A percentile compares a stretch with the other conserved stretches of the same genome.
These are phyloP conservation scores for Oemleria cerasiformis DNA, from an alignment of 306 rosid genomes.

Conservation along the genomic window DNA sequence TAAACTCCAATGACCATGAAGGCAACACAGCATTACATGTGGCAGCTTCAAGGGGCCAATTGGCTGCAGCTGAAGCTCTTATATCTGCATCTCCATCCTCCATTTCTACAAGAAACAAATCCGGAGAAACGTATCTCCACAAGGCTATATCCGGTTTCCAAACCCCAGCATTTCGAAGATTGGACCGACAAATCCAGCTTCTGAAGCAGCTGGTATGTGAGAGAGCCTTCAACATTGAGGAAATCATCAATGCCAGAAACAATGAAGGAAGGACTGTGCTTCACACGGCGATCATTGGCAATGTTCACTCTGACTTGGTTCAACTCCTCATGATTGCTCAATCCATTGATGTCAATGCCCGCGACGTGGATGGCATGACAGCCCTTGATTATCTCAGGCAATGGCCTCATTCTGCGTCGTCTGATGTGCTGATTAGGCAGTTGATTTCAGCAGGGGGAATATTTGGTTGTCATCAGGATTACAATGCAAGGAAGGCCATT, in stretches of 20 bases:
- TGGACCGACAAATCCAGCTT: slow-evolving; percentile 86
- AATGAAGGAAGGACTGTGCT: slow-evolving; percentile 79
- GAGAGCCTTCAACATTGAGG: slow-evolving; percentile 42
- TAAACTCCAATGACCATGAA: slow-evolving; percentile 62
- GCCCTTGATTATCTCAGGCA: slow-evolving; percentile 87
- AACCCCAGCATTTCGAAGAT: slow-evolving; percentile 62
- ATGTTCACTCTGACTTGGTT: slow-evolving; percentile 77
- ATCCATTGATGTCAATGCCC: slow-evolving; percentile 60
- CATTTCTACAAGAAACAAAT: slow-evolving; percentile 48
- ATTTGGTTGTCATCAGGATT: slow-evolving; percentile 63
- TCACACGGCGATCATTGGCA: slow-evolving; percentile 83
- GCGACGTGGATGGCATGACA: slow-evolving; percentile 69
- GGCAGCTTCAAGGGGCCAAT: slow-evolving; percentile 84
- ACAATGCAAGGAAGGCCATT: slow-evolving; percentile 72
- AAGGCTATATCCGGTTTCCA: slow-evolving; percentile 89
- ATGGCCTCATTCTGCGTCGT: slow-evolving; percentile 59
- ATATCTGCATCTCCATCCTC: slow-evolving; percentile 54
- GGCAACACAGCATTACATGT: slow-evolving; percentile 90
- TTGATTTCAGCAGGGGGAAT: slow-evolving; percentile 89
- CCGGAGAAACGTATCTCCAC: slow-evolving; percentile 87
- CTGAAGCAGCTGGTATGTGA: slow-evolving; percentile 55
- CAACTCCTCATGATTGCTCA: slow-evolving; percentile 80
- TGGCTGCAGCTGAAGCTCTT: slow-evolving; percentile 72
- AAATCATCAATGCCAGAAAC: slow-evolving; percentile 62
- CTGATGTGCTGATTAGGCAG: slow-evolving; percentile 71